These are phyloP conservation scores for Fusarium neocosmosporiellum DNA, from an alignment of 2,329 filamentous ascomycete species.

Conservation along the genomic window DNA sequence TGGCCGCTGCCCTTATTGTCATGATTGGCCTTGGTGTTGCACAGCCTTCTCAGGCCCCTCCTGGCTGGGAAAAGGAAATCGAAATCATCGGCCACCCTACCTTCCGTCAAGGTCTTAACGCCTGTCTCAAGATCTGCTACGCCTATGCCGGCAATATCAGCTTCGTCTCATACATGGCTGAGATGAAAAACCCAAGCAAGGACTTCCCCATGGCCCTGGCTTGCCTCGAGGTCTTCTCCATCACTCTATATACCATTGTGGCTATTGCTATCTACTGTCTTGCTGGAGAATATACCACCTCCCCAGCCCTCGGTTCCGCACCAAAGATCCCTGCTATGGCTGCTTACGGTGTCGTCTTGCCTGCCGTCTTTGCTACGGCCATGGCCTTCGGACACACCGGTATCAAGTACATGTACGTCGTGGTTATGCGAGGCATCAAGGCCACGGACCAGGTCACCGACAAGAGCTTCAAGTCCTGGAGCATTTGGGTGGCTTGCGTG, in stretches of 20 bases:
- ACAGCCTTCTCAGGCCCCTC: slow-evolving; percentile 33
- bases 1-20: slow-evolving; percentile 43
- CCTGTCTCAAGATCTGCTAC: slow-evolving; percentile 45
- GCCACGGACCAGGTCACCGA: slow-evolving; percentile 47
- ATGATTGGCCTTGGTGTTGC: slow-evolving; percentile 45
- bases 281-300: slow-evolving; percentile 46
- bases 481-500: slow-evolving; percentile 47
- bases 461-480: slow-evolving; percentile 48
- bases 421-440: slow-evolving; percentile 46
- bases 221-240: slow-evolving; percentile 48
- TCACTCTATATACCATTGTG: slow-evolving; percentile 48
- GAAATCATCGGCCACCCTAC: slow-evolving; percentile 36
- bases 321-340: slow-evolving; percentile 47
- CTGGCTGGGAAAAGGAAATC: slow-evolving; percentile 41
- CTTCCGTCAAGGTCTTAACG: slow-evolving; percentile 41
- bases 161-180: slow-evolving; percentile 48
- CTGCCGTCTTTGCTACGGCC: slow-evolving; percentile 46
- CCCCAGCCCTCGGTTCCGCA: slow-evolving; percentile 49
- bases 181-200: slow-evolving; percentile 47
- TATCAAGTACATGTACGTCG: slow-evolving; percentile 49
- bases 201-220: slow-evolving; percentile 48
- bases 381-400: slow-evolving; percentile 48
- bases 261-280: slow-evolving; percentile 48
- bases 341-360: slow-evolving; percentile 47
- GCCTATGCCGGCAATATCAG: slow-evolving; percentile 46